These are phyloP conservation scores for Sherardia arvensis DNA, from an alignment of 257 asterid species.

Conservation along the genomic window DNA sequence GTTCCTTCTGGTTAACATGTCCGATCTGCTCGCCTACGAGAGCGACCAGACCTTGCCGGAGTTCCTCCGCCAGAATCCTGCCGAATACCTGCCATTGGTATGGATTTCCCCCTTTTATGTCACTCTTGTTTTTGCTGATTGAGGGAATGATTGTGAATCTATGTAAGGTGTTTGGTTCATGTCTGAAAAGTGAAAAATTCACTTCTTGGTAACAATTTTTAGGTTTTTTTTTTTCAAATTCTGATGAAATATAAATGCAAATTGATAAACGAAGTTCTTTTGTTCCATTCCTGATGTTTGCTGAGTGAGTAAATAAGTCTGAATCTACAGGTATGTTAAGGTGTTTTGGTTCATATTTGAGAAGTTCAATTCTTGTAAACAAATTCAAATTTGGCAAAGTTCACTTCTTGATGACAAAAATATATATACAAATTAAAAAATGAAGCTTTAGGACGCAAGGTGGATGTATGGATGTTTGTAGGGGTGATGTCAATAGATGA, in stretches of 20 bases:
- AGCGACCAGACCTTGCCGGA: conserved; percentile 73
- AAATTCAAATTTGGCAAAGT: no score
- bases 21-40: conserved; percentile 86
- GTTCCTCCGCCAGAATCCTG: conserved; percentile 76
- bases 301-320: background rate
- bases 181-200: background rate
- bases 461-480: background rate
- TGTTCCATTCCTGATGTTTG: background rate
- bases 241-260: background rate
- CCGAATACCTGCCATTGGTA: conserved; percentile 88
- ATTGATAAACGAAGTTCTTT: background rate
- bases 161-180: background rate
- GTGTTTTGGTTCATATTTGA: background rate
- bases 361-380: no score
- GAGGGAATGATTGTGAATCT: background rate
- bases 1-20: conserved; percentile 53
- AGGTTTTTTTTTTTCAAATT: no score
- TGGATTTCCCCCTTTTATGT: background rate
- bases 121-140: background rate
- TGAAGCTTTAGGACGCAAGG: background rate
- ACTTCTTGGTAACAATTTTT: background rate
- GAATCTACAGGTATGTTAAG: no score
- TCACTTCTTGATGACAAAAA: background rate
- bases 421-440: background rate
- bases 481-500: no score